Percentiles rank a stretch among this genome's conserved stretches.
phyloP scores from a whole-genome alignment of 345 rosid genomes.

The Durio zibethinus region DNA sequence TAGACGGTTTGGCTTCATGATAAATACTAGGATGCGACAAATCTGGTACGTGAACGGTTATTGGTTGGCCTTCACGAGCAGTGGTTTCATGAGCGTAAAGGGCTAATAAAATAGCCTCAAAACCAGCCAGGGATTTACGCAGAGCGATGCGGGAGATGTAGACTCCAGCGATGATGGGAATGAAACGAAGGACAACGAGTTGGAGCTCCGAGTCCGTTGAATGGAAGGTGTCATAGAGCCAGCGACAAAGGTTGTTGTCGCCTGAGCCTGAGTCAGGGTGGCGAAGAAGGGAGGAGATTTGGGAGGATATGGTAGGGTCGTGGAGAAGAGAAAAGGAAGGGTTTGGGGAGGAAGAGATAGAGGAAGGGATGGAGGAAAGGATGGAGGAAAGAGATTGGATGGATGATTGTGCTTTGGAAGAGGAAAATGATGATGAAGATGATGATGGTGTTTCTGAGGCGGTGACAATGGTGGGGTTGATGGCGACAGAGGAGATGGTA shows the following conservation, averaged over 20 bases:
- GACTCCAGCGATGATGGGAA: conserved; percentile 61
- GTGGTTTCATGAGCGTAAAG: conserved; percentile 74
- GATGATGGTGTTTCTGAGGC: conserved; percentile 1
- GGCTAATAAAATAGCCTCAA: conserved; percentile 75
- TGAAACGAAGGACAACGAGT: conserved; percentile 68
- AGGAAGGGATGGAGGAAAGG: conserved; percentile 38
- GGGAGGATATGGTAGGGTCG: conserved; percentile 47
- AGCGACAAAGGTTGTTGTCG: conserved; percentile 73
- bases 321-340: conserved; percentile 52
- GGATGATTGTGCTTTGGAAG: conserved; percentile 33
- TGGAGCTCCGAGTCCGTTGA: conserved; percentile 54
- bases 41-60: conserved; percentile 68
- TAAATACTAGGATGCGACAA: conserved; percentile 67
- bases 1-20: conserved; percentile 50
- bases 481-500: background rate
- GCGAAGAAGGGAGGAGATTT: conserved; percentile 64
- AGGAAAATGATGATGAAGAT: background rate
- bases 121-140: conserved; percentile 70
- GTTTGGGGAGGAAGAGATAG: conserved; percentile 34
- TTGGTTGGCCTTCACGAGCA: conserved; percentile 54
- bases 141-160: conserved; percentile 72
- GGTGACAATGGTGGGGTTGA: background rate
- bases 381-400: conserved; percentile 47
- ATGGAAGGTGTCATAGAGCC: conserved; percentile 93
- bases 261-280: conserved; percentile 72